phyloP scores from a whole-genome alignment of 1,139 yeast genomes.

The Candida sanyaensis region DNA sequence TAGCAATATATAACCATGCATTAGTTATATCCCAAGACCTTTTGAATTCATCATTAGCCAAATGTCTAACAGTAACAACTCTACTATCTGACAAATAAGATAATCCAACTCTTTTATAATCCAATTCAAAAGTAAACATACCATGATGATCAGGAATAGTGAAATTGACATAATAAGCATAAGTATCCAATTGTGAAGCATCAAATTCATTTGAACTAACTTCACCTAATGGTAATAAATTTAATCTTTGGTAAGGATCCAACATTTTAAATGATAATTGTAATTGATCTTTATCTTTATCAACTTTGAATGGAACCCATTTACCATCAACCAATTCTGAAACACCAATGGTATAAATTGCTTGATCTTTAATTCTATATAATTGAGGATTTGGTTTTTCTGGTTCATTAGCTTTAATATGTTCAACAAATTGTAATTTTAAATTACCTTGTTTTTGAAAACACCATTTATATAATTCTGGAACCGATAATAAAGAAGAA shows the following conservation, averaged over 20 bases:
- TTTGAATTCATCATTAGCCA: conserved; percentile 93
- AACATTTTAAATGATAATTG: conserved; percentile 89
- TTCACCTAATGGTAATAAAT: conserved; percentile 48
- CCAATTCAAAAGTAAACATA: conserved; percentile 82
- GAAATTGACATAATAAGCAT: conserved; percentile 47
- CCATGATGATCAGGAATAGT: conserved; percentile 95
- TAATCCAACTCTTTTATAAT: conserved; percentile 80
- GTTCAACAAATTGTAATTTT: conserved; percentile 54
- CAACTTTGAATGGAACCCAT: conserved; percentile 68
- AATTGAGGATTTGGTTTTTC: conserved; percentile 37
- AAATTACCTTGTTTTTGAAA: conserved; percentile 71
- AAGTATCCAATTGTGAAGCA: conserved; percentile 35
- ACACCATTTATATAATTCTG: conserved; percentile 65
- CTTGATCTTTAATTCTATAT: conserved; percentile 76
- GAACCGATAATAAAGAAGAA: conserved; percentile 52
- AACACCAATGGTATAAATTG: conserved; percentile 63
- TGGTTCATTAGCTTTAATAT: conserved; percentile 51
- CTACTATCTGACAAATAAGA: conserved; percentile 65
- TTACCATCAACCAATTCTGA: conserved; percentile 59
- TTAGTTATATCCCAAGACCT: conserved; percentile 93
- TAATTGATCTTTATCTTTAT: conserved; percentile 52
- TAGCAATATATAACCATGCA: conserved; percentile 85
- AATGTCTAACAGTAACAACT: conserved; percentile 85
- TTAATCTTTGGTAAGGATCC: conserved; percentile 91
- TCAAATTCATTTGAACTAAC: conserved; percentile 36